phyloP scores from a whole-genome alignment of 257 asterid genomes.

The Nicotiana obtusifolia region DNA sequence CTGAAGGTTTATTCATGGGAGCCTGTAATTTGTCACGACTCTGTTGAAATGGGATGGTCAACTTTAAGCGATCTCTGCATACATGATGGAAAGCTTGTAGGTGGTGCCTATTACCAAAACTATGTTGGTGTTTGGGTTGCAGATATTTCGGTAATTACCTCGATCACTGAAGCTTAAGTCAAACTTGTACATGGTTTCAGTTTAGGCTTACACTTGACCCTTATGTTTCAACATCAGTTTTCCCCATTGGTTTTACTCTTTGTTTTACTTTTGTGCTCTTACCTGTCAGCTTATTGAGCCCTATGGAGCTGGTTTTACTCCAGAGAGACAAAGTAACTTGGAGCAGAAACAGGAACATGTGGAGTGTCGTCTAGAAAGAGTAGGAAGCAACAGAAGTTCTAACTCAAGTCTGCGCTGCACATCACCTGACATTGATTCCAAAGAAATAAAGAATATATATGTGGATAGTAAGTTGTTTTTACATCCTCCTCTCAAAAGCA shows the following conservation, averaged over 20 bases:
- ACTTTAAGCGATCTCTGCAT: constrained; percentile 85
- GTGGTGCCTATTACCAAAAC: constrained; percentile 88
- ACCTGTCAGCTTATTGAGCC: constrained; percentile 32
- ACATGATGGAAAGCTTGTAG: constrained; percentile 87
- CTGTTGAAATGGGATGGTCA: constrained; percentile 99
- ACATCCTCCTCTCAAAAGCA: background rate
- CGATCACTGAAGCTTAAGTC: background rate
- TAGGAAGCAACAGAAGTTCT: constrained; percentile 50
- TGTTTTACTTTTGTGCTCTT: background rate
- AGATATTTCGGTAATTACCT: constrained; percentile 64
- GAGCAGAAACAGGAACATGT: constrained; percentile 46
- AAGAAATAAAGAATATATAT: constrained; percentile 87
- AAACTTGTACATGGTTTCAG: background rate
- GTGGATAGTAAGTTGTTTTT: constrained; percentile 74
- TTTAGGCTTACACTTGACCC: background rate
- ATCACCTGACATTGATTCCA: constrained; percentile 64
- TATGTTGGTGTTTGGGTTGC: constrained; percentile 95
- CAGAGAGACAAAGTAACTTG: constrained; percentile 40
- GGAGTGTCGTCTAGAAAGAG: constrained; percentile 44
- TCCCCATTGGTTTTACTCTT: background rate
- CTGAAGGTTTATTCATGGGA: constrained; percentile 96
- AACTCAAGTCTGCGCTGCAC: constrained; percentile 48
- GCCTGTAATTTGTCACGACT: constrained; percentile 86
- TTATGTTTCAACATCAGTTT: background rate
- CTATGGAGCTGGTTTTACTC: constrained; percentile 47